Evolutionary conservation across 345 rosid genomes (phyloP), one percentile per base, ranked within the genome.

Genomic region (Murraya koenigii): DNA sequence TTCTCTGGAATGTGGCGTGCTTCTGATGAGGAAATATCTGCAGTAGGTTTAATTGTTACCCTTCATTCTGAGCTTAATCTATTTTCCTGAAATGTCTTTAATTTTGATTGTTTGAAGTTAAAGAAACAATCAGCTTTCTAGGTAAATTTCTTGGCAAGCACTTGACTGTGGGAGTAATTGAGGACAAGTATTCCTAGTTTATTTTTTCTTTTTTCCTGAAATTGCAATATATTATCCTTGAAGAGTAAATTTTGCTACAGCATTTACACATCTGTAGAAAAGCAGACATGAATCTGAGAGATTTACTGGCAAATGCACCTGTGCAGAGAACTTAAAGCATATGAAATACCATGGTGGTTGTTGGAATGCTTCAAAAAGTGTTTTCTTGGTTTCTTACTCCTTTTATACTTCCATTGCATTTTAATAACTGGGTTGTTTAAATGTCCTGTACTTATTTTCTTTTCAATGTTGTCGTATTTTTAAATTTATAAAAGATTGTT

Each of bases 1-100:
- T 70, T 87, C 90, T 72, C 80, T 96, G 88, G 99, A 96, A 28
- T n/a, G 38, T 72, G 69, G 90, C 87, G 35, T 69, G 87, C 94
- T 78, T 82, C 88, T 71, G 98, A 94, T 81, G 71, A 85, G 59
- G 95, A 90, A 69, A 91, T 94, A 72, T 87, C 87, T 66, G 69
- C 79, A 69, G 98, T 94, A 89, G 79, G 98, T 87, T 59, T 67
- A 52, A n/a, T 77, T 79, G 28, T 69, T 38, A 28, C 61, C 59
- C 75, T 49, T 77, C 22, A 49, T 67, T 63, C 28, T 7, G 60
- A 33, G 20, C 30, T 32, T 65, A 30, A 67, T 25, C 17, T n/a
- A 15, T 58, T 75, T 36, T 25, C 38, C 35, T 52, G 36, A 17
- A n/a, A 69, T 66, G 38, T 26, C 58, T 14, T 47, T 77, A 15